Base-by-base conservation (phyloP, 2,329 filamentous ascomycete genomes). In the Penicillium sp. region DNA sequence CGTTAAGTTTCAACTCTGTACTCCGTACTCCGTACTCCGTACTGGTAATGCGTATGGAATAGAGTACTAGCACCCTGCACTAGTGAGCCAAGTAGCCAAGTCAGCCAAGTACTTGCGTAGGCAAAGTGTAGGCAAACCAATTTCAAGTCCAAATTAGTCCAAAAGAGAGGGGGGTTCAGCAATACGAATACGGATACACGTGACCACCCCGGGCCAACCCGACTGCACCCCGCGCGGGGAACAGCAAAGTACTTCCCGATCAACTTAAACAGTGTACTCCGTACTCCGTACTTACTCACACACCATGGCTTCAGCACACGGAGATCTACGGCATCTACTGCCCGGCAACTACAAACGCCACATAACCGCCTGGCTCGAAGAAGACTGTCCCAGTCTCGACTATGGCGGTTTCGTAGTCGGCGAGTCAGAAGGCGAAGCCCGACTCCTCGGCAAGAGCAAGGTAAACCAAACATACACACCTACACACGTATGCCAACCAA, bases 361-460 rank as follows among this genome's bases (percentile, higher is more conserved):
- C 61, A 85, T 97, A 59, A 83, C 87, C 22, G 77, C 83, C 67
- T 99, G 94, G 94, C 88, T 97, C 13, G 89, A 92, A 67, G 94
- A 99, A 77, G 94, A 99, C 77, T 95, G 92, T 3, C 94, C 94
- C 4, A 94, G 90, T 49, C 93, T 96, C 76, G 94, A 99, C 80
- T 97, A 96, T 72, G 94, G 90, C 67, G 94, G 94, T 56, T 99
- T 96, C 74, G 94, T 99, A 6, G 94, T 99, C 22, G 94, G 94
- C 47, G 76, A 78, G 57, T 71, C 72, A 6, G 64, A 70, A 5
- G 70, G 71, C 4, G 75, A 77, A 59, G 76, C 76, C n/a, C 67
- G 64, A 60, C 64, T 86, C 18, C 69, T 86, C 21, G 84, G 83
- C 3, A 87, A 86, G 68, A 81, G 79, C 58, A 72, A 78, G 67